Conservation (phyloP, 2,329 filamentous ascomycete species). For the Verticillium dahliae region DNA sequence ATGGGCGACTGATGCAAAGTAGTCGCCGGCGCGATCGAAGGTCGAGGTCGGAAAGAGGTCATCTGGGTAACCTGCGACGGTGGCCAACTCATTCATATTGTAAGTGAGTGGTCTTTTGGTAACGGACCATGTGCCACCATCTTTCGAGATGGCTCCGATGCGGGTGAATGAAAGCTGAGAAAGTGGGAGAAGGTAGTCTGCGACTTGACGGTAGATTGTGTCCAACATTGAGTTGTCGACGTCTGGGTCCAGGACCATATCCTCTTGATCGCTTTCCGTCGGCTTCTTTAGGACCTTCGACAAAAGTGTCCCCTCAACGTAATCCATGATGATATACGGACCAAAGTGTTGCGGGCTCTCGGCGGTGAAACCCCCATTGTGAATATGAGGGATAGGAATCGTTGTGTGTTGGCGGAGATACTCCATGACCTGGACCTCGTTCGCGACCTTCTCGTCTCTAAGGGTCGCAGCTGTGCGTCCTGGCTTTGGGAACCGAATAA, state of each 20-base stretch:
- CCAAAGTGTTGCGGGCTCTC: conserved; percentile 22
- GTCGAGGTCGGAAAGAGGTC: conserved; percentile 9
- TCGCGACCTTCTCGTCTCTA: conserved; percentile 24
- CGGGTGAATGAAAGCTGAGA: conserved; percentile 20
- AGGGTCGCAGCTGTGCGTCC: conserved; percentile 13
- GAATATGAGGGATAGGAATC: conserved; percentile 21
- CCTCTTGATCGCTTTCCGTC: conserved; percentile 14
- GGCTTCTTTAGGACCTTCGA: conserved; percentile 17
- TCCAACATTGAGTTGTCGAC: conserved; percentile 15
- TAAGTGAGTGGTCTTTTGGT: conserved; percentile 27
- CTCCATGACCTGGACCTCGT: conserved; percentile 19
- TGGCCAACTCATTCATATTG: conserved; percentile 30
- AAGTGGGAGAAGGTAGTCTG: conserved; percentile 19
- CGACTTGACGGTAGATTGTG: conserved; percentile 17
- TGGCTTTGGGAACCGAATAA: conserved; percentile 18
- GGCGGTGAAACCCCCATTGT: conserved; percentile 16
- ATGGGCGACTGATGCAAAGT: conserved; percentile 6
- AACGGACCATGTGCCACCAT: conserved; percentile 21
- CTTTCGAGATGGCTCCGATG: conserved; percentile 26
- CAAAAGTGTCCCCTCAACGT: conserved; percentile 17
- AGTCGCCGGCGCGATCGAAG: conserved; percentile 15
- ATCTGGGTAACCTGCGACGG: conserved; percentile 22
- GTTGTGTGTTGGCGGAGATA: conserved; percentile 19
- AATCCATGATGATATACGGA: conserved; percentile 26
- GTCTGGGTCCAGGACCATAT: conserved; percentile 10